Conservation (phyloP, 2,329 filamentous ascomycete species). For the Stemphylium vesicarium region DNA sequence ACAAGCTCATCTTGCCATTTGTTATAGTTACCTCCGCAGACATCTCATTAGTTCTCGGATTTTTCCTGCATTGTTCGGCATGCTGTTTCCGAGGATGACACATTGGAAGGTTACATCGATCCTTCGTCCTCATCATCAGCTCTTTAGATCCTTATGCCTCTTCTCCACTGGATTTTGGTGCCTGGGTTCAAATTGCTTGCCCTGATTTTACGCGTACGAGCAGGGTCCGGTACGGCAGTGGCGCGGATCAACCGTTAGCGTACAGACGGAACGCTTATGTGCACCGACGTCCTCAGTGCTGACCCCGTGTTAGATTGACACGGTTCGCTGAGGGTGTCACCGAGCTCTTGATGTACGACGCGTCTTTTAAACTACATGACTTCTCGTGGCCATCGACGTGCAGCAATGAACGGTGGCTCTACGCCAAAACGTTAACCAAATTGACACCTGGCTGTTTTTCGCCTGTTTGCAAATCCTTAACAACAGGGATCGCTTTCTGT, state of each 20-base stretch:
- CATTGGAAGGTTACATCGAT: slow-evolving; percentile 3
- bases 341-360: slow-evolving; percentile 1
- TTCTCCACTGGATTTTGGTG: neutral
- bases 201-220: slow-evolving; percentile 1
- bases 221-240: slow-evolving; percentile 18
- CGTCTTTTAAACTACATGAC: slow-evolving; percentile 4
- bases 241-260: slow-evolving; percentile 18
- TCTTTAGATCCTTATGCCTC: neutral
- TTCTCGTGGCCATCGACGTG: neutral
- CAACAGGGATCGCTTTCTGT: slow-evolving; percentile 4
- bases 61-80: slow-evolving; percentile 2
- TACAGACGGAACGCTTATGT: slow-evolving; percentile 10
- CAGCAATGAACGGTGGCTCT: neutral
- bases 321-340: neutral
- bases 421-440: slow-evolving; percentile 20
- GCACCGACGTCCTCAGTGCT: slow-evolving; percentile 12
- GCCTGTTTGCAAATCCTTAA: slow-evolving; percentile 18
- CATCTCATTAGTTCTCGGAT: slow-evolving; percentile 1
- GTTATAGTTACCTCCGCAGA: slow-evolving; percentile 5
- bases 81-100: slow-evolving; percentile 2
- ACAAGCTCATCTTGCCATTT: slow-evolving; percentile 9
- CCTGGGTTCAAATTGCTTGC: neutral
- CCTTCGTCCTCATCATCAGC: slow-evolving; percentile 18
- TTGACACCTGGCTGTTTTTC: slow-evolving; percentile 7
- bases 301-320: neutral